phyloP scores from a whole-genome alignment of 257 asterid species.

The Primulina tabacum region DNA sequence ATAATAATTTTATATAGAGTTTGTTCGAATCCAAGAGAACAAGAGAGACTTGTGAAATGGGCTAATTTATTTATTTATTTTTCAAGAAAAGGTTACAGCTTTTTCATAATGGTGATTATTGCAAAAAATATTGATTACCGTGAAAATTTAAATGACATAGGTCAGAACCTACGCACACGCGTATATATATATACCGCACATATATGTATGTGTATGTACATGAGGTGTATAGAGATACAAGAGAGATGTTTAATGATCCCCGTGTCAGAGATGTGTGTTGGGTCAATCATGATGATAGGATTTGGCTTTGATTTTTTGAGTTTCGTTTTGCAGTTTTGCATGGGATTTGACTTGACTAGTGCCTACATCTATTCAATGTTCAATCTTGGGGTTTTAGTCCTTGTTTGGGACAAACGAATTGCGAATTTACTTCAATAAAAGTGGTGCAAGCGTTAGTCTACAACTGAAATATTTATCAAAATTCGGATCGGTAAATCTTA shows the following conservation, averaged over 20 bases:
- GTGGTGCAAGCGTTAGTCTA: too few relatives aligned
- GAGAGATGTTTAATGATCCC: background rate
- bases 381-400: background rate
- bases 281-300: slow-evolving; percentile 1
- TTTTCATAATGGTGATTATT: background rate
- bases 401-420: background rate
- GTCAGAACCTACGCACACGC: background rate
- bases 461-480: too few relatives aligned
- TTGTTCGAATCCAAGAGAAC: background rate
- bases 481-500: too few relatives aligned
- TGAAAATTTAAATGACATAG: too few relatives aligned
- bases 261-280: background rate
- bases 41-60: background rate
- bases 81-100: background rate
- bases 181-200: background rate
- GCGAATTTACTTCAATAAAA: too few relatives aligned
- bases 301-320: background rate
- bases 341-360: background rate
- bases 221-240: background rate
- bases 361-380: background rate
- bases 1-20: background rate
- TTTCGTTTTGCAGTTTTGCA: background rate
- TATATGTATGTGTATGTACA: background rate
- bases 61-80: background rate
- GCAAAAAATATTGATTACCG: background rate